Evolutionary conservation across 352 stramenopile genomes (phyloP).

Genomic region (Pythium rishiriense): DNA sequence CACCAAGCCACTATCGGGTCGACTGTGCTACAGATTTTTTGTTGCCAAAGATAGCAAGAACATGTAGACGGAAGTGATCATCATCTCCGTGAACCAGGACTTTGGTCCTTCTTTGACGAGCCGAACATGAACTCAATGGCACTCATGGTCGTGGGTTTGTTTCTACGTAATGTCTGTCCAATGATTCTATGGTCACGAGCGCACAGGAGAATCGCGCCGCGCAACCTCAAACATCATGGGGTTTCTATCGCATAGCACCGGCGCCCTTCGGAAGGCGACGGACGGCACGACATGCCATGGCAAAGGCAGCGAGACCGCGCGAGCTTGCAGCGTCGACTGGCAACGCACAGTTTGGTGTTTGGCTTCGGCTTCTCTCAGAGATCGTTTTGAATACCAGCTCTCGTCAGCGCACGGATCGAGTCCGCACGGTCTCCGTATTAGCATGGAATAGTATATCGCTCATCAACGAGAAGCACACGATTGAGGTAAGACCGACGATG

Average conservation of each 20-base stretch:
- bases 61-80: no score
- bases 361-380: slow-evolving; percentile 65
- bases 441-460: slow-evolving; percentile 65
- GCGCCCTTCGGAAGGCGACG: slow-evolving; percentile 25
- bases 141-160: no score
- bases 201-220: slow-evolving; percentile 43
- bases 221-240: slow-evolving; percentile 81
- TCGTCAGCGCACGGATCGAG: slow-evolving; percentile 43
- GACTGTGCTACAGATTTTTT: no score
- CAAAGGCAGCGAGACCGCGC: slow-evolving; percentile 53
- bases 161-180: slow-evolving; percentile 42
- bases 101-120: no score
- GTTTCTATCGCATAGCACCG: slow-evolving; percentile 41
- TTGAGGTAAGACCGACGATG: background rate
- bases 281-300: slow-evolving; percentile 40
- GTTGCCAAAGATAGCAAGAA: no score
- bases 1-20: no score
- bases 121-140: no score
- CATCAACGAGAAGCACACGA: slow-evolving; percentile 29
- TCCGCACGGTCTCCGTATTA: slow-evolving; percentile 70
- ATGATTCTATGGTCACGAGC: slow-evolving; percentile 80
- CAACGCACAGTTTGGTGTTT: slow-evolving; percentile 3
- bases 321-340: slow-evolving; percentile 45
- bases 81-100: no score
- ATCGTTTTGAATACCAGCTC: slow-evolving; percentile 74